Percentiles rank a stretch among this genome's conserved stretches.
Evolutionary conservation across 495 filamentous ascomycete genomes (phyloP).

Genomic region (Hyaloscypha variabilis): DNA sequence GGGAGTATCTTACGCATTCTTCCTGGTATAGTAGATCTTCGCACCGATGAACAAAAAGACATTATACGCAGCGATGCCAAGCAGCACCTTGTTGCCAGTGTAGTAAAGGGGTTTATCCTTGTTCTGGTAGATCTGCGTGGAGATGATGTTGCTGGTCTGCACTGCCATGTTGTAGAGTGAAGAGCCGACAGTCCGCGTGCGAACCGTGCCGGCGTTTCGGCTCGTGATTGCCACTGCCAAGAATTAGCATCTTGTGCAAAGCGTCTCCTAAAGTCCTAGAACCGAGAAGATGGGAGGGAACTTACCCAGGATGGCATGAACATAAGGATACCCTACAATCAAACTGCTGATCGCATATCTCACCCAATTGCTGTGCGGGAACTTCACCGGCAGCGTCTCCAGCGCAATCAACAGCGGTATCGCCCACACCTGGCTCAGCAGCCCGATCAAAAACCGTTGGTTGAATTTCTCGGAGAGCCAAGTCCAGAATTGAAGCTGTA

Average conservation of each 20-base stretch:
- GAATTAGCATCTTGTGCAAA: background rate
- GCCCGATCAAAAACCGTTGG: constrained; percentile 51
- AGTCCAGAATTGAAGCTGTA: constrained; percentile 52
- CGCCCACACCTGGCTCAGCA: constrained; percentile 58
- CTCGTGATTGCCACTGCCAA: constrained; percentile 62
- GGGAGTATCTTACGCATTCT: constrained; percentile 46
- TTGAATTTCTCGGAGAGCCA: constrained; percentile 61
- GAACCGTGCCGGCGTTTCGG: constrained; percentile 66
- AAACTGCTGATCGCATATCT: constrained; percentile 56
- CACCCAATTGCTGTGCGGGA: constrained; percentile 44
- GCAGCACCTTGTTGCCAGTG: constrained; percentile 65
- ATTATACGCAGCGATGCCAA: constrained; percentile 56
- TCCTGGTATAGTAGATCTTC: constrained; percentile 64
- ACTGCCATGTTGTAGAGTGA: constrained; percentile 77
- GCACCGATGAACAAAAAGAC: constrained; percentile 55
- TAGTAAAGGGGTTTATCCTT: constrained; percentile 67
- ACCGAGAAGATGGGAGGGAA: background rate
- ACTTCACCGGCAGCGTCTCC: constrained; percentile 39
- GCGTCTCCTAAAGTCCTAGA: too few relatives aligned
- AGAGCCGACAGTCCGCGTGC: constrained; percentile 65
- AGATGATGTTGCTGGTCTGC: constrained; percentile 64
- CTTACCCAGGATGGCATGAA: constrained; percentile 50
- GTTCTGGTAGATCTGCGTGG: constrained; percentile 54
- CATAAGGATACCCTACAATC: constrained; percentile 50
- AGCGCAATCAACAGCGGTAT: constrained; percentile 59